Base-by-base conservation (phyloP, 176 grass and related monocot species). In the Oropetium thomaeum region DNA sequence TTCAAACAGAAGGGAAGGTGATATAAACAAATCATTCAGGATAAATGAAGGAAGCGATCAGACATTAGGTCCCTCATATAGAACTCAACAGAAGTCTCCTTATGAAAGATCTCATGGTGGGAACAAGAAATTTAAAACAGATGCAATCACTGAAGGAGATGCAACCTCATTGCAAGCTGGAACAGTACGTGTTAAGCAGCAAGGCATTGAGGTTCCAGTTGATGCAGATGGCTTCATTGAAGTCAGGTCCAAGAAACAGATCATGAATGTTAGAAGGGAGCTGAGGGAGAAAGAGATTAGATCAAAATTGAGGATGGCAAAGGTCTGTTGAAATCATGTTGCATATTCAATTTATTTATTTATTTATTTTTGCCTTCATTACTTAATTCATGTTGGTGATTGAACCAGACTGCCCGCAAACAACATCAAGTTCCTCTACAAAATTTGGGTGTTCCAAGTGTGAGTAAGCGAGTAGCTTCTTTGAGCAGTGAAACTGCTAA, bases 181-280 rank as follows among this genome's bases (percentile, higher is more conserved):
- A 87, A 84, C 89, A 70, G 89, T 86, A 48, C 70, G 75, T 64
- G 82, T 94, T 79, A 91, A 89, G 78, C 95, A 94, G 38, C 87
- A 87, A 76, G 91, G 95, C 29, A 88, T 98, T 76, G 95, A 98
- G 71, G 76, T 86, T 29, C 95, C 91, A 72, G 88, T 83, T 81
- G 91, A 98, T 82, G 96, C 89, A 78, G 91, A 98, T 98, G 96
- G 90, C 67, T 98, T 98, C 65, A 98, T 98, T 67, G 90, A 98
- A 86, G 96, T 98, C 78, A 98, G 91, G 75, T 98, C 96, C 62
- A 98, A 95, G 76, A 94, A 87, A 57, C 96, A 98, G 60, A 95
- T 98, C 67, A 75, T 98, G 69, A 98, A 62, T 92, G 96, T 94
- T 51, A 93, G 91, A 38, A 85, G 89, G 83, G 96, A 95, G 58